A percentile compares a stretch with the other conserved stretches of the same genome.
These are phyloP conservation scores for Penicillium decumbens DNA, from an alignment of 2,329 filamentous ascomycete genomes.

Conservation along the genomic window DNA sequence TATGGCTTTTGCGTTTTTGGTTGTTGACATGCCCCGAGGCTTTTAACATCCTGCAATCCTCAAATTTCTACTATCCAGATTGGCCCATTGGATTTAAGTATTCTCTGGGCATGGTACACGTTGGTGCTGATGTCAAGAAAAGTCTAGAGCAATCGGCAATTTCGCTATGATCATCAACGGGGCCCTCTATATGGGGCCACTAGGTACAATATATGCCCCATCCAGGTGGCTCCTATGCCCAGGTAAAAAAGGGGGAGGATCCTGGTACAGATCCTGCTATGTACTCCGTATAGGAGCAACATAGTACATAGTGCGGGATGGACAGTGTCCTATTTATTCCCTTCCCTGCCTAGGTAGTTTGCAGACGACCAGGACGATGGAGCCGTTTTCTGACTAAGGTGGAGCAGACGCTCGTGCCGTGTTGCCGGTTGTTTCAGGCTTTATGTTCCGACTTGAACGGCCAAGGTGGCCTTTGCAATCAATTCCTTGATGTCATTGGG, in stretches of 20 bases:
- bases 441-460: constrained; percentile 20
- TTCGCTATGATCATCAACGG: constrained; percentile 7
- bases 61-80: constrained; percentile 5
- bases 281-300: too few relatives aligned
- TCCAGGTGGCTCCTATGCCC: background rate
- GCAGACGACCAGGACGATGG: background rate
- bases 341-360: background rate
- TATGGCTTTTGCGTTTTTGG: background rate
- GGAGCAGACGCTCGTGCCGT: constrained; percentile 24
- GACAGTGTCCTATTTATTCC: background rate
- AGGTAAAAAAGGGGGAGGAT: constrained; percentile 1
- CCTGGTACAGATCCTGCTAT: background rate
- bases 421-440: constrained; percentile 28
- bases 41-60: background rate
- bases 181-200: constrained; percentile 3
- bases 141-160: constrained; percentile 5
- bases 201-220: background rate
- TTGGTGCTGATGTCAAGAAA: background rate
- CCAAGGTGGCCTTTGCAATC: background rate
- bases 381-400: constrained; percentile 14
- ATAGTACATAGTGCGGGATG: background rate
- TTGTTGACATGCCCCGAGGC: background rate
- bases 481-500: background rate
- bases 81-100: background rate
- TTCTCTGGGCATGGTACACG: background rate